phyloP scores from a whole-genome alignment of 208 protist species.

The Angomonas desouzai region DNA sequence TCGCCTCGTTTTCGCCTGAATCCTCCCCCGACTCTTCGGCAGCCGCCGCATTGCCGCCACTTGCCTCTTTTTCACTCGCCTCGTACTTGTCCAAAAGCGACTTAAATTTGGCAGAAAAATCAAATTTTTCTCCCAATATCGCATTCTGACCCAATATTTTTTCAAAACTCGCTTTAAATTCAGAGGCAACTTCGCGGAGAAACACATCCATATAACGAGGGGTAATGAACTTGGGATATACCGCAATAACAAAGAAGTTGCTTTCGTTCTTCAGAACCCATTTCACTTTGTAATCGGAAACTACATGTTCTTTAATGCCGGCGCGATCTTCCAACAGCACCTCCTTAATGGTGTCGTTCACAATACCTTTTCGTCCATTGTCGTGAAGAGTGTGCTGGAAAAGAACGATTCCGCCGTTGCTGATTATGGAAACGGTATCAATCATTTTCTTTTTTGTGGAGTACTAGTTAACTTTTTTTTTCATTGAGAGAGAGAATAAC shows the following conservation, averaged over 20 bases:
- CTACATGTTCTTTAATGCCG: slow-evolving; percentile 54
- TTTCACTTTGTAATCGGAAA: slow-evolving; percentile 85
- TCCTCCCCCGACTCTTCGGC: slow-evolving; percentile 12
- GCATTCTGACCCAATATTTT: slow-evolving; percentile 1
- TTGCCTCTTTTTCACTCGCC: slow-evolving; percentile 36
- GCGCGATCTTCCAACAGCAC: slow-evolving; percentile 93
- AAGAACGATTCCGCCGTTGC: slow-evolving; percentile 92
- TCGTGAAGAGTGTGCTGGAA: slow-evolving; percentile 72
- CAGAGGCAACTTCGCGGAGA: slow-evolving; percentile 64
- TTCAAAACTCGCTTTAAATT: slow-evolving; percentile 67
- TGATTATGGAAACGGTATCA: slow-evolving; percentile 92
- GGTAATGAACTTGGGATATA: slow-evolving; percentile 90
- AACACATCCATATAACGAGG: slow-evolving; percentile 87
- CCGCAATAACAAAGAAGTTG: slow-evolving; percentile 91
- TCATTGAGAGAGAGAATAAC: not conserved
- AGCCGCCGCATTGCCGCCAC: slow-evolving; percentile 13
- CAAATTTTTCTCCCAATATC: slow-evolving; percentile 25
- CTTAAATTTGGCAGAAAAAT: slow-evolving; percentile 54
- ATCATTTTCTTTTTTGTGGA: slow-evolving; percentile 75
- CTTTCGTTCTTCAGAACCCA: slow-evolving; percentile 93
- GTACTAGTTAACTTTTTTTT: too few species aligned
- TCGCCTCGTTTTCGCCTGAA: slow-evolving; percentile 7
- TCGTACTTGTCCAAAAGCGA: slow-evolving; percentile 40
- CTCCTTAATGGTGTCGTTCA: slow-evolving; percentile 91
- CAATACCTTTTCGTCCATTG: slow-evolving; percentile 61